Percentiles rank a stretch among this genome's conserved stretches.
phyloP scores from a whole-genome alignment of 192 early-diverging fungal species.

The Entomortierella parvispora region DNA sequence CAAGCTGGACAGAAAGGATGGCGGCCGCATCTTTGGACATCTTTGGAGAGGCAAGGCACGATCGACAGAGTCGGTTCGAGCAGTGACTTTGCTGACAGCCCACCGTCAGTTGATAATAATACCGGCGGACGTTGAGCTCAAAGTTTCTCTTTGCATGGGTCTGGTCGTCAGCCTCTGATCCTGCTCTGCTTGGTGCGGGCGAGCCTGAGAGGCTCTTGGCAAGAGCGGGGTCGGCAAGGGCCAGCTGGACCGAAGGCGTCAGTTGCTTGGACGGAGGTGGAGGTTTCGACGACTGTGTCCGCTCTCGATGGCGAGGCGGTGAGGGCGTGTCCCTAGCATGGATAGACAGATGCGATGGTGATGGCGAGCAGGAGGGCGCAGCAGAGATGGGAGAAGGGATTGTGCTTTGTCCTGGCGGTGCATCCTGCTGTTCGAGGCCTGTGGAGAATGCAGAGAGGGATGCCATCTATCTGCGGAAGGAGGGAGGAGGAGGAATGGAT shows the following conservation, averaged over 20 bases:
- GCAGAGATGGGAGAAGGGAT: too few relatives aligned
- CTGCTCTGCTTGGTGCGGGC: slow-evolving; percentile 21
- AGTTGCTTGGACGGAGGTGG: slow-evolving; percentile 8
- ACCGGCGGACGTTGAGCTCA: slow-evolving; percentile 38
- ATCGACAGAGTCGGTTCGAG: slow-evolving; percentile 33
- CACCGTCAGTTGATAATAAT: slow-evolving; percentile 43
- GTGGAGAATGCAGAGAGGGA: too few relatives aligned
- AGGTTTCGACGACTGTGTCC: slow-evolving; percentile 20
- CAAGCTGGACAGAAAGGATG: slow-evolving; percentile 40
- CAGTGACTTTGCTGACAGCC: slow-evolving; percentile 26
- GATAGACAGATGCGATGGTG: too few relatives aligned
- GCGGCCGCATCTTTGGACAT: slow-evolving; percentile 50
- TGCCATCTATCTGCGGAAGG: too few relatives aligned
- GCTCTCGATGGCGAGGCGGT: slow-evolving; percentile 14
- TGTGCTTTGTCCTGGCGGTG: too few relatives aligned
- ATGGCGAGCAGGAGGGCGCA: too few relatives aligned
- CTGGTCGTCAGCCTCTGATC: slow-evolving; percentile 15
- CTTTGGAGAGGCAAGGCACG: slow-evolving; percentile 24
- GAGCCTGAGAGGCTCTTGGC: slow-evolving; percentile 42
- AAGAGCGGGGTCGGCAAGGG: slow-evolving; percentile 40
- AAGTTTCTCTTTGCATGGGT: slow-evolving; percentile 27
- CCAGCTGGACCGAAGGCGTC: slow-evolving; percentile 38
- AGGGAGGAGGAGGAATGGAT: too few relatives aligned
- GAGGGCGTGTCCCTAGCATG: too few relatives aligned
- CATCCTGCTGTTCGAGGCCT: too few relatives aligned